Percentiles rank a stretch among this genome's conserved stretches.
Conservation (phyloP, 768 basidiomycete genomes). For the Amanita thiersii region DNA sequence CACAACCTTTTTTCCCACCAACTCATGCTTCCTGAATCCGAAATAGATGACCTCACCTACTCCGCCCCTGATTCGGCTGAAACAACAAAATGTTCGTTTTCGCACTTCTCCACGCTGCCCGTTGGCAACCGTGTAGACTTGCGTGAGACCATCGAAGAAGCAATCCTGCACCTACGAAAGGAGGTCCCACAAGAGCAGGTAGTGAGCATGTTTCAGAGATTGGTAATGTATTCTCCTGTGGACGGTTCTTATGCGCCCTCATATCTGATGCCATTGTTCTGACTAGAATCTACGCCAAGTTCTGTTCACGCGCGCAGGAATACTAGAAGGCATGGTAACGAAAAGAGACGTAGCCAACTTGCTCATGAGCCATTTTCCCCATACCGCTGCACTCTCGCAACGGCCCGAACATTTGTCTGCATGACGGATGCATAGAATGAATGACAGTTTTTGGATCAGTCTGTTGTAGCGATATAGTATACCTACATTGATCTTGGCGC, state of each 20-base stretch:
- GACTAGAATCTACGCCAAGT: constrained; percentile 60
- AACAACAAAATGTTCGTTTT: constrained; percentile 35
- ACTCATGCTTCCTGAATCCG: background rate
- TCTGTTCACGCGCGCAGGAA: constrained; percentile 53
- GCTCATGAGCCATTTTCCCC: constrained; percentile 49
- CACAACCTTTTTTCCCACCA: no score
- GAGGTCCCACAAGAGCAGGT: constrained; percentile 66
- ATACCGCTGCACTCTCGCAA: constrained; percentile 33
- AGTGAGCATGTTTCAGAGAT: constrained; percentile 67
- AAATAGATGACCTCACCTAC: background rate
- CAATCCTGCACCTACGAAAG: constrained; percentile 55
- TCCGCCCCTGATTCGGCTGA: constrained; percentile 15
- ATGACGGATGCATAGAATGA: no score
- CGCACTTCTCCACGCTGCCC: constrained; percentile 10
- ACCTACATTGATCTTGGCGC: no score
- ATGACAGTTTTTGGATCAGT: no score
- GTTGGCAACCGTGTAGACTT: constrained; percentile 3
- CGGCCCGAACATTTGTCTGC: no score
- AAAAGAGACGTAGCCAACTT: constrained; percentile 59
- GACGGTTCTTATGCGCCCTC: background rate
- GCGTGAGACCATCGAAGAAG: constrained; percentile 28
- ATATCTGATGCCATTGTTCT: background rate
- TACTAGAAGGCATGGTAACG: constrained; percentile 57
- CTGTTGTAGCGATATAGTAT: no score
- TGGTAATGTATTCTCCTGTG: constrained; percentile 27